Conservation (phyloP, 2,329 filamentous ascomycete genomes). For the Aspergillus neoniger region DNA sequence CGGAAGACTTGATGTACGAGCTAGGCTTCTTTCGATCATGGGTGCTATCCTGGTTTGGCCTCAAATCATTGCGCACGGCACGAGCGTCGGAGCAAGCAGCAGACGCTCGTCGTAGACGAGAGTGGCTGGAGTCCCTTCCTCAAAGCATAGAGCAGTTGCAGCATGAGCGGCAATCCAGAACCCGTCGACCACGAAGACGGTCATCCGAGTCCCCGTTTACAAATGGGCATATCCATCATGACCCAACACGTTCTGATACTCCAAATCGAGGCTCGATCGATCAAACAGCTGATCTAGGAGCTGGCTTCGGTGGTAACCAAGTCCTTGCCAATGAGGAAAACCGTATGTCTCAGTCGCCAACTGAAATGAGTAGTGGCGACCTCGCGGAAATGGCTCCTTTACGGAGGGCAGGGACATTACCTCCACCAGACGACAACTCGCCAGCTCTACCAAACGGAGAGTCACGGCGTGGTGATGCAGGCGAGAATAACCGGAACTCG, state of each 20-base stretch:
- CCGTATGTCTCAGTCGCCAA: slow-evolving; percentile 43
- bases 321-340: slow-evolving; percentile 37
- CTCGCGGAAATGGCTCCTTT: slow-evolving; percentile 32
- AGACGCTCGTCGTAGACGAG: slow-evolving; percentile 21
- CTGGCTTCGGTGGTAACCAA: slow-evolving; percentile 22
- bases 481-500: slow-evolving; percentile 31
- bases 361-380: slow-evolving; percentile 38
- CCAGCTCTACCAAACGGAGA: slow-evolving; percentile 13
- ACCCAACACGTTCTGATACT: slow-evolving; percentile 16
- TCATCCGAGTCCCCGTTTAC: slow-evolving; percentile 16
- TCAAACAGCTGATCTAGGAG: slow-evolving; percentile 19
- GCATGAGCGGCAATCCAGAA: slow-evolving; percentile 28
- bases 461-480: slow-evolving; percentile 12
- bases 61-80: slow-evolving; percentile 20
- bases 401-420: slow-evolving; percentile 24
- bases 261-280: slow-evolving; percentile 16
- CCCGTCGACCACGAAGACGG: slow-evolving; percentile 16
- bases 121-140: slow-evolving; percentile 32
- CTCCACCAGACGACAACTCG: slow-evolving; percentile 15
- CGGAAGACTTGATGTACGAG: slow-evolving; percentile 43
- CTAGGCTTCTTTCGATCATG: slow-evolving; percentile 33
- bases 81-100: slow-evolving; percentile 17
- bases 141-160: slow-evolving; percentile 35
- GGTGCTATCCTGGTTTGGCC: slow-evolving; percentile 36
- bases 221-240: slow-evolving; percentile 20